Base-by-base conservation (phyloP, 2,329 filamentous ascomycete species). In the Allantophomopsis cytisporea region DNA sequence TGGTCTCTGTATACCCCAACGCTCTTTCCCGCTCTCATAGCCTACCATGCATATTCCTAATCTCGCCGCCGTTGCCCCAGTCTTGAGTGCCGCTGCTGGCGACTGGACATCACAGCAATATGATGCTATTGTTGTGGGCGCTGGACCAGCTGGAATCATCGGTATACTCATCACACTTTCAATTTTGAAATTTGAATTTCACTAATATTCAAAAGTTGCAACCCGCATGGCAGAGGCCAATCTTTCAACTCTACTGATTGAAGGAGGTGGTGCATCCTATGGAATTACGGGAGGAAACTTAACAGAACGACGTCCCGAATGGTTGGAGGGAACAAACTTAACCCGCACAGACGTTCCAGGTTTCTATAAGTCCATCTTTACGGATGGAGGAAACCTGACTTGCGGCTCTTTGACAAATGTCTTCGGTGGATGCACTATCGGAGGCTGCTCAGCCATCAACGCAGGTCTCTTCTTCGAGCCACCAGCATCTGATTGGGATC, bases 271-370 rank as follows among this genome's bases (percentile, higher is more conserved):
- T 2, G 53, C 60, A 30, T 72, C 67, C 7, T 68, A 70, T 41
- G 63, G 62, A 31, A 50, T 68, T 23, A 66, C 62, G 1, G 66
- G 67, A 17, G 65, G 65, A 13, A 45, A 60, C 47, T n/a, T 64
- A 61, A 43, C 59, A 36, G 31, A 21, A 7, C 44, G 50, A n/a
- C 44, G 55, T 47, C 69, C 69, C 2, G 51, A 46, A 11, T 72
- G 68, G 69, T 54, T 73, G 14, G 48, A 60, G 10, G 61, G 60
- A 10, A 68, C 65, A 18, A 52, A 61, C 3, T 50, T 73, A 10
- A 66, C 63, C 41, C 61, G 68, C 33, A 68, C 72, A 7, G 68
- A 73, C 41, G 66, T 71, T 0, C 68, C 68, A 2, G 69, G 69
- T 10, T 53, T 72, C 2, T 68, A 61, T 58, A 52, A 52, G 49